Evolutionary conservation across 352 stramenopile species (phyloP).

Genomic region (Pythium graminicola): DNA sequence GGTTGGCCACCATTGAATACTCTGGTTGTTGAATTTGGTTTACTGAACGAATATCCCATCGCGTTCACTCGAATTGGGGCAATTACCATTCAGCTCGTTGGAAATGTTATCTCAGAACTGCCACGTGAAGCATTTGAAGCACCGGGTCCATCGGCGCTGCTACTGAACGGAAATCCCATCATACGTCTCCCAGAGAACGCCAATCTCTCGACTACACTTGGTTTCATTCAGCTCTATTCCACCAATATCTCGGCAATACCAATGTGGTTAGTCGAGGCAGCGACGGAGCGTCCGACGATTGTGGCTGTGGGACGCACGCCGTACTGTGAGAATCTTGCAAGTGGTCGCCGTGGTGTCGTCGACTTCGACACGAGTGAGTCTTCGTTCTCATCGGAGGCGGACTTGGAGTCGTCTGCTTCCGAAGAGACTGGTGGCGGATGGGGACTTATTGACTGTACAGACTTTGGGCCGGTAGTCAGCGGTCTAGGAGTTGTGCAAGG

Average conservation of each 20-base stretch:
- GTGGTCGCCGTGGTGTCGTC: neutral
- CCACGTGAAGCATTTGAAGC: neutral
- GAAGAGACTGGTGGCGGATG: too few species aligned
- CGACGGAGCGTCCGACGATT: neutral
- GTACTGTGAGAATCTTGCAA: neutral
- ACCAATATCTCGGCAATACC: neutral
- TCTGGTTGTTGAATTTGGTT: neutral
- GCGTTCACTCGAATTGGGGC: neutral
- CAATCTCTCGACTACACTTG: neutral
- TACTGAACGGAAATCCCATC: constrained; percentile 4
- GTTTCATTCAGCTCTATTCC: neutral
- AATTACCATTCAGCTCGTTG: neutral
- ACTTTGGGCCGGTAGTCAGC: neutral
- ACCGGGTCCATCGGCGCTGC: neutral
- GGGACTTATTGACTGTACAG: neutral
- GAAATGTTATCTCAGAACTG: neutral
- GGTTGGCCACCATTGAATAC: neutral
- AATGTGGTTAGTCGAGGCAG: neutral
- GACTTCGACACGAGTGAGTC: too few species aligned
- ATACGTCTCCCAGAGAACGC: neutral
- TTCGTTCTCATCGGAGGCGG: too few species aligned
- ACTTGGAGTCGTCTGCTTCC: too few species aligned
- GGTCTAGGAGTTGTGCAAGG: neutral
- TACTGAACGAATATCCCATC: neutral
- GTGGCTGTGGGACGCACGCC: neutral